phyloP scores from a whole-genome alignment of 768 basidiomycete species.

The Pulveroboletus sp. region DNA sequence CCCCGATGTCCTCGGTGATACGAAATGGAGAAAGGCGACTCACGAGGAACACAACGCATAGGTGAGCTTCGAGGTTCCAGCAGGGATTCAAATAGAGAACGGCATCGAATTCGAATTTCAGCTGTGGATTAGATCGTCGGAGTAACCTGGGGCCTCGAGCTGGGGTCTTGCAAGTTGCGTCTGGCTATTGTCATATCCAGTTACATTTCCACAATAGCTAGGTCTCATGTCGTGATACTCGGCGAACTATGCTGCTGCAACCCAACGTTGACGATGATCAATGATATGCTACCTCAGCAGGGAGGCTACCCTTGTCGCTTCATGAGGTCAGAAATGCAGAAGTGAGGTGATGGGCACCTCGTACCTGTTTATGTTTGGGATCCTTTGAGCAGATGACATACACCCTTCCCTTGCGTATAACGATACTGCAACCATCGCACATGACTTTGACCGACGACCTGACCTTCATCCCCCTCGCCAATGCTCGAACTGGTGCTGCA shows the following conservation, averaged over 20 bases:
- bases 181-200: neutral
- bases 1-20: conserved; percentile 55
- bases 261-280: no score
- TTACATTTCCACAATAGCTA: neutral
- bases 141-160: neutral
- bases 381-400: conserved; percentile 93
- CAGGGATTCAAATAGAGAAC: conserved; percentile 76
- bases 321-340: conserved; percentile 12
- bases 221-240: neutral
- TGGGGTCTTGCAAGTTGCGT: neutral
- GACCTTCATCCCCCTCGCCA: conserved; percentile 90
- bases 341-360: conserved; percentile 14
- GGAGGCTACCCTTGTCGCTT: conserved; percentile 62
- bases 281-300: no score
- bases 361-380: conserved; percentile 95
- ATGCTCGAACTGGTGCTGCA: conserved; percentile 26
- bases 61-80: conserved; percentile 74
- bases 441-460: conserved; percentile 89
- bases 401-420: conserved; percentile 83
- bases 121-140: conserved; percentile 74
- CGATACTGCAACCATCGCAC: conserved; percentile 91
- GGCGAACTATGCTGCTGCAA: no score
- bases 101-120: conserved; percentile 87
- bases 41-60: conserved; percentile 67
- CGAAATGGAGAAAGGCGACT: conserved; percentile 53